Conservation (phyloP, 371 early-diverging fungal genomes). For the Mucor velutinosus region DNA sequence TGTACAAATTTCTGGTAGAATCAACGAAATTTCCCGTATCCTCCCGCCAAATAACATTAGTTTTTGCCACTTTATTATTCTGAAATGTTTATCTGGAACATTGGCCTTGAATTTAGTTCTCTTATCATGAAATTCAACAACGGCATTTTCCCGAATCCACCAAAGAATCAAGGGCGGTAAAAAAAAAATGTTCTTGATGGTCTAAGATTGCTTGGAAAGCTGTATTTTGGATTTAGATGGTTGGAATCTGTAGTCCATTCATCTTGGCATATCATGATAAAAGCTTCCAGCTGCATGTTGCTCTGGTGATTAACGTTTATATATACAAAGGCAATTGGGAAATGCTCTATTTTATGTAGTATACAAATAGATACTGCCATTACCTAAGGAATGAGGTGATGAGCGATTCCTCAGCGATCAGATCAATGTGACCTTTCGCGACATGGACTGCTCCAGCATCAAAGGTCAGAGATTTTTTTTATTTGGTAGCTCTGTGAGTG, state of each 20-base stretch:
- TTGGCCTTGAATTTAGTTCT: not conserved
- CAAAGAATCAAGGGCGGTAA: not conserved
- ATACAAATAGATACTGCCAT: not conserved
- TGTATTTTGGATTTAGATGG: not conserved
- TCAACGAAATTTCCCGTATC: slow-evolving; percentile 9
- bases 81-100: slow-evolving; percentile 5
- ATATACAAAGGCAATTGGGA: not conserved
- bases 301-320: not conserved
- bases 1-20: not conserved
- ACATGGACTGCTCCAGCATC: not conserved
- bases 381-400: not conserved
- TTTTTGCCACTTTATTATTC: not conserved
- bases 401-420: not conserved
- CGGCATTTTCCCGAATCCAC: not conserved
- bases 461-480: not conserved
- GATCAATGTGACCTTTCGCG: not conserved
- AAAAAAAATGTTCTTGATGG: not conserved
- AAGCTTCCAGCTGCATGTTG: not conserved
- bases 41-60: slow-evolving; percentile 9
- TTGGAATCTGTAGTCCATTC: not conserved
- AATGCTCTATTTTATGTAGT: not conserved
- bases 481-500: not conserved
- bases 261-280: not conserved
- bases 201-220: not conserved
- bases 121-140: slow-evolving; percentile 2